Evolutionary conservation across 129 eudicot species (phyloP).

Genomic region (Chrysanthemum lavandulifolium): DNA sequence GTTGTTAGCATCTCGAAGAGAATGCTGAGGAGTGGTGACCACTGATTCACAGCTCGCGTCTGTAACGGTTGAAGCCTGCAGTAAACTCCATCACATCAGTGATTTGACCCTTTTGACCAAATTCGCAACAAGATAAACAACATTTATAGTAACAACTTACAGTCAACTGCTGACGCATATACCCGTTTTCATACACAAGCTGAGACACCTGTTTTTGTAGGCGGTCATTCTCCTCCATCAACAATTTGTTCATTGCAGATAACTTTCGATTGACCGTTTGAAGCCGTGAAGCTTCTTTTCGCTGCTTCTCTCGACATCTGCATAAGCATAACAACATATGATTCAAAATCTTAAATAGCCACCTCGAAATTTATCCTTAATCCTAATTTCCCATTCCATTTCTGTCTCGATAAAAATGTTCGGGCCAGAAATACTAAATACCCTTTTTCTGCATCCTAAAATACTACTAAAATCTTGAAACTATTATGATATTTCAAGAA

Average conservation of each 20-base stretch:
- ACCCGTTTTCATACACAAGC: conserved; percentile 84
- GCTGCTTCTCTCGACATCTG: conserved; percentile 92
- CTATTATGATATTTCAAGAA: conserved; percentile 10
- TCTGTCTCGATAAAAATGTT: neutral
- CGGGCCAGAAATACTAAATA: neutral
- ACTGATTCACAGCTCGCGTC: conserved; percentile 85
- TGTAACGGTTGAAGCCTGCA: conserved; percentile 61
- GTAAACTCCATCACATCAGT: neutral
- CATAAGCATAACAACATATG: neutral
- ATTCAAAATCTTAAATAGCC: neutral
- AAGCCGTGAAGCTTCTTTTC: conserved; percentile 78
- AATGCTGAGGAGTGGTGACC: conserved; percentile 84
- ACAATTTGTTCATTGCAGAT: conserved; percentile 83
- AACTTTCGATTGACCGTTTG: conserved; percentile 81
- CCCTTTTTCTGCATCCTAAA: conserved; percentile 4
- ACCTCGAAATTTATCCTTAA: neutral
- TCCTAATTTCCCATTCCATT: neutral
- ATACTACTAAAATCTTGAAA: conserved; percentile 3
- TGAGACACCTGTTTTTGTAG: conserved; percentile 96
- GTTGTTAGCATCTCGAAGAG: conserved; percentile 81
- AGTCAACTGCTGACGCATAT: conserved; percentile 77
- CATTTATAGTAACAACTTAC: conserved; percentile 37
- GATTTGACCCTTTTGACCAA: neutral
- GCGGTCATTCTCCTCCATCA: conserved; percentile 98
- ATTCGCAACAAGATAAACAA: neutral